Percentiles rank a stretch among this genome's conserved stretches.
These are phyloP conservation scores for Fusarium sp. DNA, from an alignment of 2,329 filamentous ascomycete genomes.

Conservation along the genomic window DNA sequence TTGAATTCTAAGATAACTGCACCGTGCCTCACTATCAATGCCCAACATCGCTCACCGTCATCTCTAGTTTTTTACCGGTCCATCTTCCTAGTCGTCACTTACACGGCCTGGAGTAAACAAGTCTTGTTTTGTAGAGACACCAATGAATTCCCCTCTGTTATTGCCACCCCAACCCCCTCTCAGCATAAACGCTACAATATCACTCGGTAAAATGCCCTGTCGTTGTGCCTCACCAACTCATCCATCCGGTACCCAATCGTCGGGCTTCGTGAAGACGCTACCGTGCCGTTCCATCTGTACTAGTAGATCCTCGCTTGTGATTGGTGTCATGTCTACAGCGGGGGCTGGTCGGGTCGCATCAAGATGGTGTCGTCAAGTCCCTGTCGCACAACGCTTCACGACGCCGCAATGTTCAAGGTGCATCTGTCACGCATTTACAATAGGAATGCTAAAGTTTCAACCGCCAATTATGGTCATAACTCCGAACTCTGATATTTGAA, in stretches of 20 bases:
- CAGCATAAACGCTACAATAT: conserved; percentile 18
- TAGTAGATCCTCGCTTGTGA: conserved; percentile 15
- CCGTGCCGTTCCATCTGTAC: conserved; percentile 12
- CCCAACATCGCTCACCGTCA: conserved; percentile 34
- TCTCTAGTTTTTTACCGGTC: conserved; percentile 9
- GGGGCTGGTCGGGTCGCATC: conserved; percentile 4
- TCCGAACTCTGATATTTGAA: neutral
- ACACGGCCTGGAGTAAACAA: conserved; percentile 18
- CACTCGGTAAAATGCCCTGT: conserved; percentile 17
- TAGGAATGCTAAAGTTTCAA: neutral
- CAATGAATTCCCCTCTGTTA: conserved; percentile 18
- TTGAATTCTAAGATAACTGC: neutral
- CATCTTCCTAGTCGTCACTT: conserved; percentile 18
- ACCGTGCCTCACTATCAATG: conserved; percentile 22
- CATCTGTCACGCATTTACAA: conserved; percentile 17
- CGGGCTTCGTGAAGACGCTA: conserved; percentile 37
- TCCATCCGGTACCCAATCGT: conserved; percentile 32
- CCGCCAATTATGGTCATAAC: neutral
- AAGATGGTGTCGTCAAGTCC: conserved; percentile 37
- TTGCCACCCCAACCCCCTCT: conserved; percentile 35
- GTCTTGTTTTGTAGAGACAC: conserved; percentile 4
- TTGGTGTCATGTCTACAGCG: conserved; percentile 16
- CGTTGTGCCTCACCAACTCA: conserved; percentile 31
- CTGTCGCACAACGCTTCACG: conserved; percentile 36
- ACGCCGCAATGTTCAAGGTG: conserved; percentile 20